phyloP scores from a whole-genome alignment of 1,284 basidiomycete genomes.

The Xanthoconium separans region DNA sequence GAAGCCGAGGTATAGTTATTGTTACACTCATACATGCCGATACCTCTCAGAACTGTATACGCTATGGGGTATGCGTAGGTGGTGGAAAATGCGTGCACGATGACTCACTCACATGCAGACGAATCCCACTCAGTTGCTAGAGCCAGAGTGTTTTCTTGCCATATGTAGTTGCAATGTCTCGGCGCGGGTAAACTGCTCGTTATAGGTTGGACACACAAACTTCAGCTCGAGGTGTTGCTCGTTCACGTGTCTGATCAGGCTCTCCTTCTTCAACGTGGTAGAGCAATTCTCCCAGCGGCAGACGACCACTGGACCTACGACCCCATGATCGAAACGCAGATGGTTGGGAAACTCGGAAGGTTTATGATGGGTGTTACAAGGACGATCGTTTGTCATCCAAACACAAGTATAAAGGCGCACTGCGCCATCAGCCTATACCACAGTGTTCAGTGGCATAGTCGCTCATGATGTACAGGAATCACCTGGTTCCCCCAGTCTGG shows the following conservation, averaged over 20 bases:
- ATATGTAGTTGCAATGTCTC: constrained; percentile 22
- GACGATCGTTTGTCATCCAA: constrained; percentile 2
- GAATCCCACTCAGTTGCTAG: neutral
- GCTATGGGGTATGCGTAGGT: constrained; percentile 6
- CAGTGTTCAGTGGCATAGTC: no score
- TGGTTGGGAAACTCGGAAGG: constrained; percentile 22
- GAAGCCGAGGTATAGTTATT: neutral
- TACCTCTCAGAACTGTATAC: neutral
- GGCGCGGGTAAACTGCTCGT: constrained; percentile 28
- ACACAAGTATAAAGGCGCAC: constrained; percentile 13
- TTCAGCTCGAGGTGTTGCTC: constrained; percentile 29
- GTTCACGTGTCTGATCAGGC: constrained; percentile 26
- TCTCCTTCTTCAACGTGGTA: constrained; percentile 31
- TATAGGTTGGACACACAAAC: constrained; percentile 20
- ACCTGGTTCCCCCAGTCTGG: no score
- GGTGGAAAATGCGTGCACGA: neutral
- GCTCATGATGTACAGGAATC: no score
- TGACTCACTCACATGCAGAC: constrained; percentile 11
- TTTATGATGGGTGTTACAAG: constrained; percentile 6
- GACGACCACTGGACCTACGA: constrained; percentile 18
- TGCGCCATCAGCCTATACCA: no score
- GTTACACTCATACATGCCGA: neutral
- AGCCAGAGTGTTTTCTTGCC: constrained; percentile 3
- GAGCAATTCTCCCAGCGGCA: constrained; percentile 24
- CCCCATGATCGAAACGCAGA: constrained; percentile 20